Evolutionary conservation across 1,284 basidiomycete genomes (phyloP).

Genomic region (Melanopsichium pennsylvanicum): DNA sequence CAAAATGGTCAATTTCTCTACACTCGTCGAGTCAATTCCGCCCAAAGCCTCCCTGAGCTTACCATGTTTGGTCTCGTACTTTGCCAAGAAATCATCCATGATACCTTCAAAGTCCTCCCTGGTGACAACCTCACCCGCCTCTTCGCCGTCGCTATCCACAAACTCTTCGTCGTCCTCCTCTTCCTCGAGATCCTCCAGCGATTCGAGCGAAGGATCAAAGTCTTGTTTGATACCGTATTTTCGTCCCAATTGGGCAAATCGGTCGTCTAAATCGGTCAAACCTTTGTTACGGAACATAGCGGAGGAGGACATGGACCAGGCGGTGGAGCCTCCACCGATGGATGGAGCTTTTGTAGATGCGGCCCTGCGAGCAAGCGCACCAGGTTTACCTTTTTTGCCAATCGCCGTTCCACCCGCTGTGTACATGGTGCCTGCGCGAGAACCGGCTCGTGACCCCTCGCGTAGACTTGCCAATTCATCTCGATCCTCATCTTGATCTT

Average conservation of each 20-base stretch:
- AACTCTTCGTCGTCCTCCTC: slow-evolving; percentile 68
- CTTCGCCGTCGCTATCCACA: slow-evolving; percentile 64
- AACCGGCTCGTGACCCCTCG: slow-evolving; percentile 12
- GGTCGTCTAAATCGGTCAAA: slow-evolving; percentile 85
- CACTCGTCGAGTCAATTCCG: slow-evolving; percentile 64
- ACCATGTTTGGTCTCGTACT: slow-evolving; percentile 86
- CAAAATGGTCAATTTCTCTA: slow-evolving; percentile 74
- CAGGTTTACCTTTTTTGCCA: slow-evolving; percentile 53
- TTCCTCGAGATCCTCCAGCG: slow-evolving; percentile 70
- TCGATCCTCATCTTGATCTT: slow-evolving; percentile 46
- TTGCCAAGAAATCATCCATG: slow-evolving; percentile 91
- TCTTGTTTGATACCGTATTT: slow-evolving; percentile 53
- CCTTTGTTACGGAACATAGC: slow-evolving; percentile 93
- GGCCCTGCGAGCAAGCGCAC: slow-evolving; percentile 57
- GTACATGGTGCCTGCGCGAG: slow-evolving; percentile 34
- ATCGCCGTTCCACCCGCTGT: slow-evolving; percentile 45
- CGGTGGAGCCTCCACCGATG: slow-evolving; percentile 56
- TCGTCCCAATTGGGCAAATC: slow-evolving; percentile 82
- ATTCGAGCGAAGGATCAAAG: slow-evolving; percentile 75
- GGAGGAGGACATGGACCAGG: slow-evolving; percentile 83
- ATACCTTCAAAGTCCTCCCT: slow-evolving; percentile 87
- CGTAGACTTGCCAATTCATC: slow-evolving; percentile 48
- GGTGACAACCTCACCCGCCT: slow-evolving; percentile 75
- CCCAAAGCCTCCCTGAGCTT: slow-evolving; percentile 75
- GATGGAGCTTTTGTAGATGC: slow-evolving; percentile 54